These are phyloP conservation scores for Dalbergia oliveri DNA, from an alignment of 306 rosid genomes.

Conservation along the genomic window DNA sequence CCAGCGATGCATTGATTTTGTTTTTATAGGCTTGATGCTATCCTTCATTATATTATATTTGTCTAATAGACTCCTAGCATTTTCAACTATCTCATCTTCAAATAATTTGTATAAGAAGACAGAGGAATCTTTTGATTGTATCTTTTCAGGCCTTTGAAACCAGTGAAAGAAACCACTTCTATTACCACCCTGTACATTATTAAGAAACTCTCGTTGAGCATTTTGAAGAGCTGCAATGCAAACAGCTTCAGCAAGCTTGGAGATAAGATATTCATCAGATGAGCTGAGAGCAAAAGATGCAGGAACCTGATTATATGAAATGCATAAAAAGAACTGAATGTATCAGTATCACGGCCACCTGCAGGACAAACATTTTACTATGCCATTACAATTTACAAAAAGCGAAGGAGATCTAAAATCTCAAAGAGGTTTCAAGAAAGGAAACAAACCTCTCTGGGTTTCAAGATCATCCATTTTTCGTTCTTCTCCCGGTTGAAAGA, in stretches of 20 bases:
- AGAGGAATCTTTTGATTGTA: conserved; percentile 72
- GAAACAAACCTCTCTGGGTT: conserved; percentile 75
- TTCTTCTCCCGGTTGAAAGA: conserved; percentile 79
- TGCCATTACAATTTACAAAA: conserved; percentile 66
- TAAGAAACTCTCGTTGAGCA: conserved; percentile 69
- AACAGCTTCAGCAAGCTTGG: conserved; percentile 81
- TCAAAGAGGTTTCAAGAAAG: conserved; percentile 25
- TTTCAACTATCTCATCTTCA: conserved; percentile 84
- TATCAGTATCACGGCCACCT: conserved; percentile 94
- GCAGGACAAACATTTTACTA: conserved; percentile 76
- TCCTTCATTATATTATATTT: conserved; percentile 62
- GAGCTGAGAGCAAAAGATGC: conserved; percentile 77
- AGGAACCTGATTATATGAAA: conserved; percentile 90
- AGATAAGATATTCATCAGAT: conserved; percentile 66
- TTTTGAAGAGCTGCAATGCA: conserved; percentile 78
- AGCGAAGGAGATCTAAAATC: conserved; percentile 36
- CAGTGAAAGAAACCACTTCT: conserved; percentile 60
- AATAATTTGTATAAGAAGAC: conserved; percentile 69
- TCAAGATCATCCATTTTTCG: conserved; percentile 87
- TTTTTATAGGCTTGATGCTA: conserved; percentile 50
- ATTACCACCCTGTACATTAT: conserved; percentile 56
- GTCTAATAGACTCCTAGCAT: conserved; percentile 73
- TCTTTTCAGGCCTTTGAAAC: conserved; percentile 67
- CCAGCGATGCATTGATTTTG: conserved; percentile 58
- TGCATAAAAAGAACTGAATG: conserved; percentile 88